phyloP scores from a whole-genome alignment of 345 rosid genomes.

The Citrus mangshanensis region DNA sequence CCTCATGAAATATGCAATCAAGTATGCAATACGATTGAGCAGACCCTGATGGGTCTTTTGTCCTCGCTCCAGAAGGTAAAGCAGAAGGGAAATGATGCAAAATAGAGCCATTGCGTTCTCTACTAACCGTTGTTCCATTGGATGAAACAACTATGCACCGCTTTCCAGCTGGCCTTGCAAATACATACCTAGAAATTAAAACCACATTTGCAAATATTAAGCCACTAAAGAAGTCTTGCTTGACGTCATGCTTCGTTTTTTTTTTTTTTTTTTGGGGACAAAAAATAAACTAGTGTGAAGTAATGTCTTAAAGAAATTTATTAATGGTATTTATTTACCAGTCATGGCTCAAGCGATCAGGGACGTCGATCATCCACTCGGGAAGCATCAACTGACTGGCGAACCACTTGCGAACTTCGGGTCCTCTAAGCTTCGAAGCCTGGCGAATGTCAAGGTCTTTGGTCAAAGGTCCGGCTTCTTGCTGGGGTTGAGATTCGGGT shows the following conservation, averaged over 20 bases:
- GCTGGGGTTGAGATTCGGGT: slow-evolving; percentile 22
- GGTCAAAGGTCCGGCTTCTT: slow-evolving; percentile 25
- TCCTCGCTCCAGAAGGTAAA: slow-evolving; percentile 74
- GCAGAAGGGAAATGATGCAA: slow-evolving; percentile 86
- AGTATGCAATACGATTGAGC: slow-evolving; percentile 76
- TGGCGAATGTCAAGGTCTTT: slow-evolving; percentile 57
- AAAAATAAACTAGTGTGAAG: no score
- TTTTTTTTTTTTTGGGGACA: no score
- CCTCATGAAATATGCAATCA: slow-evolving; percentile 97
- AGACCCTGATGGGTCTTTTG: slow-evolving; percentile 59
- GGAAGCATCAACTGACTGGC: slow-evolving; percentile 90
- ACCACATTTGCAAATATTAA: background rate
- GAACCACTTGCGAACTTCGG: slow-evolving; percentile 77
- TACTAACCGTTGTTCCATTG: slow-evolving; percentile 75
- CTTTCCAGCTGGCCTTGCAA: slow-evolving; percentile 85
- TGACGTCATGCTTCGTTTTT: no score
- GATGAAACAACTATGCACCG: slow-evolving; percentile 86
- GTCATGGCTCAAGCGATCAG: slow-evolving; percentile 61
- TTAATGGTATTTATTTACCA: slow-evolving; percentile 39
- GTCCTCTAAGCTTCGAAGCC: slow-evolving; percentile 73
- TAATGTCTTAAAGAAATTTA: background rate
- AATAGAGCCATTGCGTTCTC: slow-evolving; percentile 66
- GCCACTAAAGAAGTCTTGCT: background rate
- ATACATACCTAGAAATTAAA: slow-evolving; percentile 54
- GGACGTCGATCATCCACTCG: slow-evolving; percentile 97